Conservation (phyloP, 192 early-diverging fungal species). For the Spizellomyces sp. region DNA sequence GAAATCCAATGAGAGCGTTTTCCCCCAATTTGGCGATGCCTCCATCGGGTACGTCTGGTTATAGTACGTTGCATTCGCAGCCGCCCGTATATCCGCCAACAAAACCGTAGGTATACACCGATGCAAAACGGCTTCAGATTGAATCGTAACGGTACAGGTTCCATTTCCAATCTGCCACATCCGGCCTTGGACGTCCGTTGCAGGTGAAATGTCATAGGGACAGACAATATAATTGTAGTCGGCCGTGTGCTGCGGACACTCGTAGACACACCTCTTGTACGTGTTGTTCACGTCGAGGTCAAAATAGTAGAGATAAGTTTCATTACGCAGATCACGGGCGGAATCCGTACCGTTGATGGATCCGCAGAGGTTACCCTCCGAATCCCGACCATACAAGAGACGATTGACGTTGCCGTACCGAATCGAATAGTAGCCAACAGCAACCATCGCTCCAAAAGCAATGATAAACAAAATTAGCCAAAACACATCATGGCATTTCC, state of each 20-base stretch:
- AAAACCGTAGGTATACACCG: constrained; percentile 27
- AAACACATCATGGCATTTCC: constrained; percentile 29
- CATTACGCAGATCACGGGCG: constrained; percentile 19
- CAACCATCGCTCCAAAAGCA: constrained; percentile 29
- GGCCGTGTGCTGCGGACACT: constrained; percentile 20
- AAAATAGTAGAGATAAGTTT: constrained; percentile 28
- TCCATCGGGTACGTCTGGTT: neutral
- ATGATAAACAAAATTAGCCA: constrained; percentile 35
- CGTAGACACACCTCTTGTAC: constrained; percentile 26
- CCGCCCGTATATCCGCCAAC: constrained; percentile 14
- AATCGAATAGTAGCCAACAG: constrained; percentile 26
- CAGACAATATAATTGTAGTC: constrained; percentile 16
- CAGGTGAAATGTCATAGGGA: constrained; percentile 27
- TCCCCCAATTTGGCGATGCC: constrained; percentile 1
- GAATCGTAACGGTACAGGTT: constrained; percentile 11
- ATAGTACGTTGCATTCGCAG: constrained; percentile 12
- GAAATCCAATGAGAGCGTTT: constrained; percentile 15
- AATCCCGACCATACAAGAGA: constrained; percentile 33
- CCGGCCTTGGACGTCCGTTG: neutral
- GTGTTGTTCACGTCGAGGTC: constrained; percentile 7
- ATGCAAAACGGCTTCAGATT: constrained; percentile 22
- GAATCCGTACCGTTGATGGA: constrained; percentile 19
- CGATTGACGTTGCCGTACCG: constrained; percentile 29
- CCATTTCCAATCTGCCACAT: neutral
- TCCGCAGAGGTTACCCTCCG: constrained; percentile 44